Evolutionary conservation across 495 filamentous ascomycete species (phyloP), one percentile per base, ranked within the genome.

Genomic region (Penicillium bialowiezense): DNA sequence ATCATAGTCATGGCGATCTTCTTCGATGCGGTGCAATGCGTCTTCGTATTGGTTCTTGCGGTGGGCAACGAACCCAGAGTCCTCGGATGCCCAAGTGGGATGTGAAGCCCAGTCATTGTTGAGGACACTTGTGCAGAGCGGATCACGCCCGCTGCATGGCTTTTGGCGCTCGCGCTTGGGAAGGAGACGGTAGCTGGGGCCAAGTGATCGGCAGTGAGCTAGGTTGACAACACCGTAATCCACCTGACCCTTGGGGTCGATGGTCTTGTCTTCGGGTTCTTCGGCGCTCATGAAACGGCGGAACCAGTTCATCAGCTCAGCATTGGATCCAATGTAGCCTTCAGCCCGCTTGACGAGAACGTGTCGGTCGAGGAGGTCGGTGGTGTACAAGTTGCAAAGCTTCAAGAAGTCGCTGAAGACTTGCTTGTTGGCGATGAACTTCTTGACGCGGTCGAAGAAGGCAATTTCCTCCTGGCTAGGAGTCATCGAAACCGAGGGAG

Each of bases 71-170:
- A 99, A 99, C 2, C 95, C 95, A 24, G 90, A 95, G 61, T 99
- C 95, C 68, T 99, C 95, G 1, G 91, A 97, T 1, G 92, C 95
- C 95, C 95, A 99, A 3, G 95, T 99, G 1, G 95, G 95, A 70
- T 97, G 93, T 38, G 91, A 97, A 2, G 91, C 93, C 95, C 95
- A 99, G 52, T 95, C 88, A 58, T 99, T 93, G 49, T 99, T 99
- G 36, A 99, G 77, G 1, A 97, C 93, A 36, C 81, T 77, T 46
- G 86, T 80, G 64, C 95, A 99, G 54, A 97, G 84, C 65, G 93
- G 88, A 63, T 99, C 95, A 31, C 95, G 86, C 14, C 95, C 95
- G 58, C 87, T 89, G 72, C 95, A 99, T 1, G 83, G 78, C 69
- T 91, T 90, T 33, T 90, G 80, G 5, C 89, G 82, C 65, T 97